Evolutionary conservation across 192 early-diverging fungal species (phyloP), one percentile per base, ranked within the genome.

Genomic region (Linnemannia schmuckeri): DNA sequence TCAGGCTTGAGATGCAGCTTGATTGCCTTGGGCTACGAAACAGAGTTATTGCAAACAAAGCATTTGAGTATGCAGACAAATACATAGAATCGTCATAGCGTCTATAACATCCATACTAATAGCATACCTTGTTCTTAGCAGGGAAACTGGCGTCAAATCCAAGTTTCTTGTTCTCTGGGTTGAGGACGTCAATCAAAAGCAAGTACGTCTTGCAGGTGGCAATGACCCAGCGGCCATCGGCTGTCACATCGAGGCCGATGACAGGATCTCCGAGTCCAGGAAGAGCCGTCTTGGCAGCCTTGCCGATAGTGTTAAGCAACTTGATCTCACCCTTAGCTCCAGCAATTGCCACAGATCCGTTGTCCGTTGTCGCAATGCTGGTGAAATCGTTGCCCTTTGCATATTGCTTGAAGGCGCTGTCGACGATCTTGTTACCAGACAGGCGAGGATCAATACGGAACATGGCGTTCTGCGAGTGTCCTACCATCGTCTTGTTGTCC

Each of bases 381-480:
- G 91, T 93, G 88, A 99, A 97, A 57, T 93, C 81, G 79, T 91
- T 93, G 79, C 94, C 94, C 30, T 90, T 91, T 7, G 89, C 72
- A 82, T 99, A 98, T 72, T 93, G 75, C 83, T 96, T 94, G 79
- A 91, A 91, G 82, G 95, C 91, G 41, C 81, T 71, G 68, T 94
- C 91, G 12, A 97, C 96, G 20, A 95, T 88, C 87, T 97, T 95
- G 73, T 87, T 91, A 27, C 93, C 93, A 44, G 91, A 87, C 30
- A 97, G 83, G 42, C 98, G 96, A 71, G 97, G 96, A 85, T 99
- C 98, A 75, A 99, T 92, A 15, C 95, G 92, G 91, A 95, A 99
- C 57, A 99, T 84, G 74, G 96, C 90, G 88, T 96, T 96, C 78
- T 94, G 91, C 77, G 96, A 95, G 55, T 97, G 89, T 13, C 97